phyloP scores from a whole-genome alignment of 176 grass and related monocot species.

The Canna indica region DNA sequence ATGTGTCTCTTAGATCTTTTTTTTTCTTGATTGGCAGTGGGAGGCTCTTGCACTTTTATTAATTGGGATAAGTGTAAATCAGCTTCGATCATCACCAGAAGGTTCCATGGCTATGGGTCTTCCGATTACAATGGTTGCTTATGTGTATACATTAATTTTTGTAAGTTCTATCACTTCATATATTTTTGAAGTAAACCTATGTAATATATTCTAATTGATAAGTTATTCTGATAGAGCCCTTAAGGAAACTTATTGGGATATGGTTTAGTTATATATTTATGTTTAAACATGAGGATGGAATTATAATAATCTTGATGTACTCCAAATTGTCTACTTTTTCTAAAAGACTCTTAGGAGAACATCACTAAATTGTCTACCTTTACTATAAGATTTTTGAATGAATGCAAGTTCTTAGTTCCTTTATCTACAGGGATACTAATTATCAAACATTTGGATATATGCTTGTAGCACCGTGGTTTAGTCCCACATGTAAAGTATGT shows the following conservation, averaged over 20 bases:
- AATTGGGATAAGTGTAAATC: conserved; percentile 97
- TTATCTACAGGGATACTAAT: background rate
- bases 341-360: background rate
- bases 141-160: conserved; percentile 89
- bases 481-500: too few species aligned
- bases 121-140: conserved; percentile 70
- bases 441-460: background rate
- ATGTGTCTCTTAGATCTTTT: background rate
- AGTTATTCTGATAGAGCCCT: background rate
- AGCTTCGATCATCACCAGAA: conserved; percentile 54
- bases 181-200: too few species aligned
- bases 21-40: conserved; percentile 51
- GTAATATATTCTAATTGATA: too few species aligned
- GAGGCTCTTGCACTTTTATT: conserved; percentile 95
- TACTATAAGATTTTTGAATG: background rate
- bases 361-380: background rate
- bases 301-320: background rate
- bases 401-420: background rate
- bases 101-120: conserved; percentile 57
- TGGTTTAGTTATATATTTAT: background rate
- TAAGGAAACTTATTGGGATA: background rate
- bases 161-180: conserved; percentile 53
- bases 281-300: background rate
- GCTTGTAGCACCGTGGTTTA: too few species aligned
- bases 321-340: background rate